phyloP scores from a whole-genome alignment of 805 yeast genomes.

The Candida piceae region DNA sequence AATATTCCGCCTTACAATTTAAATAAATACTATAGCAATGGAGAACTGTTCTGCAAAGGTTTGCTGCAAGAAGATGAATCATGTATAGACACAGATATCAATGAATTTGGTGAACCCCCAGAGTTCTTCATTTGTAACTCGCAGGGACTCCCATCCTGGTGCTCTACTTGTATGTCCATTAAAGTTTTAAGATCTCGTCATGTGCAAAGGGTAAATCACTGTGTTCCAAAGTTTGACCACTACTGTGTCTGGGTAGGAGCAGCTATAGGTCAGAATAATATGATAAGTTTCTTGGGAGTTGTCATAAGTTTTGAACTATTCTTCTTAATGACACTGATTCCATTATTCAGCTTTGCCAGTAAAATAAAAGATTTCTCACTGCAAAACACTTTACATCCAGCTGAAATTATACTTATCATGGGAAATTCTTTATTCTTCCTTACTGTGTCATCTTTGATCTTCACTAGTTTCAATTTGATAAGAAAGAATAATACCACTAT shows the following conservation, averaged over 20 bases:
- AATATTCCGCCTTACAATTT: conserved; percentile 33
- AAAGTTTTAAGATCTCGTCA: conserved; percentile 71
- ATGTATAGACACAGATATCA: conserved; percentile 1
- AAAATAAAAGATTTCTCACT: conserved; percentile 22
- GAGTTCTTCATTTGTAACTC: conserved; percentile 60
- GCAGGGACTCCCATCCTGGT: conserved; percentile 74
- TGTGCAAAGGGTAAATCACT: conserved; percentile 46
- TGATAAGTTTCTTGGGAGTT: conserved; percentile 53
- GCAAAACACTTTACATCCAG: conserved; percentile 17
- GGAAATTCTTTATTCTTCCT: conserved; percentile 40
- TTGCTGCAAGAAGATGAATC: conserved; percentile 6
- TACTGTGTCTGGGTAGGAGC: conserved; percentile 75
- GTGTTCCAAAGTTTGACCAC: conserved; percentile 80
- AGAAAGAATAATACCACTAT: conserved; percentile 49
- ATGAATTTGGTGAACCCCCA: conserved; percentile 41
- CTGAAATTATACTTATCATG: conserved; percentile 32
- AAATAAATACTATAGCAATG: conserved; percentile 21
- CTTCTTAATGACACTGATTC: conserved; percentile 36
- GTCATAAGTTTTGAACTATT: conserved; percentile 32
- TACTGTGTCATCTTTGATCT: conserved; percentile 36
- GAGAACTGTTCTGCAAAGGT: conserved; percentile 6
- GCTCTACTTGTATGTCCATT: conserved; percentile 58
- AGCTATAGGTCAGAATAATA: conserved; percentile 66
- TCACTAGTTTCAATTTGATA: conserved; percentile 40
- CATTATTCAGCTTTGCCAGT: conserved; percentile 32